These are phyloP conservation scores for Erodium moschatum DNA, from an alignment of 441 rosid species.

Conservation along the genomic window DNA sequence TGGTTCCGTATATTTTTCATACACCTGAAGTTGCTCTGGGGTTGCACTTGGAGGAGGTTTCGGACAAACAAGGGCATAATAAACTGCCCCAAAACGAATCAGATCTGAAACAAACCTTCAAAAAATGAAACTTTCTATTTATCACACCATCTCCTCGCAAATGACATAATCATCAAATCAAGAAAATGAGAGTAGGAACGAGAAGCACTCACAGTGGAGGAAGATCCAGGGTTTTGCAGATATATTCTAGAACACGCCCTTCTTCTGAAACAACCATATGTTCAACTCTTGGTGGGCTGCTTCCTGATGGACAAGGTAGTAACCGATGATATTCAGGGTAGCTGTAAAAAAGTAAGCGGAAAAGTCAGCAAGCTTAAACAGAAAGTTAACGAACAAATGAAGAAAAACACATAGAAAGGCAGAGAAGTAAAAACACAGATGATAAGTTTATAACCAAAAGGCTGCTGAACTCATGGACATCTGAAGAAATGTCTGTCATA, in stretches of 20 bases:
- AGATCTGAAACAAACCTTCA: constrained; percentile 95
- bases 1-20: constrained; percentile 53
- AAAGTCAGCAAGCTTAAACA: neutral
- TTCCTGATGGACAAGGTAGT: constrained; percentile 57
- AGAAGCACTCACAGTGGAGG: constrained; percentile 61
- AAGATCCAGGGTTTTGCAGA: constrained; percentile 53
- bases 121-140: constrained; percentile 35
- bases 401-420: no score
- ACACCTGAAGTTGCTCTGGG: constrained; percentile 47
- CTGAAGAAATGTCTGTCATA: no score
- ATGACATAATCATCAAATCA: constrained; percentile 14
- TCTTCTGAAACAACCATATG: constrained; percentile 66
- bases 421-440: neutral
- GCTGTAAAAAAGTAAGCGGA: constrained; percentile 27
- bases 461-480: neutral
- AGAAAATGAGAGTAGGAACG: neutral
- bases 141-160: constrained; percentile 23
- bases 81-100: constrained; percentile 75
- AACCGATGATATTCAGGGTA: constrained; percentile 51
- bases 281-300: constrained; percentile 58
- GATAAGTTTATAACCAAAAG: constrained; percentile 5
- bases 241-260: constrained; percentile 47
- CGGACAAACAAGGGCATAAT: constrained; percentile 76
- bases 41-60: constrained; percentile 73
- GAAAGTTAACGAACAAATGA: no score